Conservation (phyloP, 495 filamentous ascomycete species). For the Oleoguttula mirabilis region DNA sequence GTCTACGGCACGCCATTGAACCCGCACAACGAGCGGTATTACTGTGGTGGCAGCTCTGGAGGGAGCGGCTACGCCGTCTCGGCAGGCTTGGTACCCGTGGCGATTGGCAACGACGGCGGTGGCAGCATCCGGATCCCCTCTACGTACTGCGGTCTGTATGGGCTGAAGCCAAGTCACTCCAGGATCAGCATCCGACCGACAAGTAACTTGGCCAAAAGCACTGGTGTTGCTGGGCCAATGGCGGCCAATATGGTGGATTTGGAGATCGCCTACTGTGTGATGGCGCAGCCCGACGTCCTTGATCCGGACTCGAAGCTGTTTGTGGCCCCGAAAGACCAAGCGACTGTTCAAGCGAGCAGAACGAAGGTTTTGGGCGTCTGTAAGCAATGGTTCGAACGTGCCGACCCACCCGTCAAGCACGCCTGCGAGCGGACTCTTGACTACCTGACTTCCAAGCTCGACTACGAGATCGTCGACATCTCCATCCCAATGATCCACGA, state of each 20-base stretch:
- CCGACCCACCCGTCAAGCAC: conserved; percentile 49
- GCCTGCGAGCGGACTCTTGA: conserved; percentile 48
- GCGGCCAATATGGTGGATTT: conserved; percentile 68
- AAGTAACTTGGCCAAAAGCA: conserved; percentile 46
- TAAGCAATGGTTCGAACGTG: conserved; percentile 60
- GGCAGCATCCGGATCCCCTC: conserved; percentile 75
- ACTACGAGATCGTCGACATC: conserved; percentile 63
- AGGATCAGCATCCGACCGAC: conserved; percentile 57
- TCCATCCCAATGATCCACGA: conserved; percentile 61
- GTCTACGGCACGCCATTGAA: conserved; percentile 70
- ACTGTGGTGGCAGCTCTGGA: conserved; percentile 80
- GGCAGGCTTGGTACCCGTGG: conserved; percentile 67
- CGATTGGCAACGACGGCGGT: conserved; percentile 75
- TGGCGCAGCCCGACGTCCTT: conserved; percentile 57
- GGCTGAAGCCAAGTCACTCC: conserved; percentile 72
- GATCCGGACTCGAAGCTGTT: conserved; percentile 41
- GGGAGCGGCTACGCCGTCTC: conserved; percentile 69
- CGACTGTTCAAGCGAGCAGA: conserved; percentile 21
- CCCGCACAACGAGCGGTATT: conserved; percentile 68
- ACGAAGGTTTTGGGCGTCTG: conserved; percentile 58
- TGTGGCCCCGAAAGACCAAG: conserved; percentile 34
- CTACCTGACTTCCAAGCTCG: conserved; percentile 44
- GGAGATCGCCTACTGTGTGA: conserved; percentile 65
- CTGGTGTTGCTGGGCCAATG: conserved; percentile 64
- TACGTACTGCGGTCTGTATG: conserved; percentile 75